phyloP scores from a whole-genome alignment of 2,329 filamentous ascomycete genomes.

The Lecanoromycetidae sp. region DNA sequence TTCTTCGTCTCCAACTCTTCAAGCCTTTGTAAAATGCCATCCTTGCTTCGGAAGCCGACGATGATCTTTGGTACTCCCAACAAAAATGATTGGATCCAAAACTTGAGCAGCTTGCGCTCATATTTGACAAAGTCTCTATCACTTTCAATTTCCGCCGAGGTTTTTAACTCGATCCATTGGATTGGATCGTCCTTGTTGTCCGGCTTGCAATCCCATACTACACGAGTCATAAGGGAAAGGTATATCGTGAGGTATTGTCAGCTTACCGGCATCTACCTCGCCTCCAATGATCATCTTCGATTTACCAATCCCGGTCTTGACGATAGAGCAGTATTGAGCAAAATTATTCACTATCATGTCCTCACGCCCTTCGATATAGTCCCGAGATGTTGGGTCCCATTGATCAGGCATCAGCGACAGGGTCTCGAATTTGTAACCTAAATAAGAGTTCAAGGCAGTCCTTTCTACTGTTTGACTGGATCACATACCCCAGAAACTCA shows the following conservation, averaged over 20 bases:
- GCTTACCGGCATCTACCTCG: constrained; percentile 76
- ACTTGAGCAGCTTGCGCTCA: constrained; percentile 83
- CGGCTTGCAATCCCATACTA: constrained; percentile 77
- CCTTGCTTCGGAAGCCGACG: constrained; percentile 67
- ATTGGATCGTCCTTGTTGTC: constrained; percentile 51
- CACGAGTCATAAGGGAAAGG: background rate
- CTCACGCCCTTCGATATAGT: constrained; percentile 67
- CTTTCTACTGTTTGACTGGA: constrained; percentile 10
- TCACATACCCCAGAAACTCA: constrained; percentile 75
- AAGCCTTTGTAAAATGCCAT: constrained; percentile 58
- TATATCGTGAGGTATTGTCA: constrained; percentile 1
- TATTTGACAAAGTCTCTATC: constrained; percentile 61
- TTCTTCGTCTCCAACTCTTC: constrained; percentile 69
- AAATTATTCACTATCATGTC: constrained; percentile 69
- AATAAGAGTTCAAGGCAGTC: background rate
- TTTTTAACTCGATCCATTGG: constrained; percentile 94
- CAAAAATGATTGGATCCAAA: constrained; percentile 93
- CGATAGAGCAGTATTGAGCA: constrained; percentile 90
- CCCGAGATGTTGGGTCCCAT: constrained; percentile 61
- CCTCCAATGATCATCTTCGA: constrained; percentile 69
- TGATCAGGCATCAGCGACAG: constrained; percentile 56
- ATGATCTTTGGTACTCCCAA: constrained; percentile 81
- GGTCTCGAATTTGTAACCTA: constrained; percentile 94
- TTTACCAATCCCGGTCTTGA: constrained; percentile 73
- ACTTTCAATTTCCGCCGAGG: constrained; percentile 58